These are phyloP conservation scores for Salvia rosmarinus DNA, from an alignment of 257 asterid species.

Conservation along the genomic window DNA sequence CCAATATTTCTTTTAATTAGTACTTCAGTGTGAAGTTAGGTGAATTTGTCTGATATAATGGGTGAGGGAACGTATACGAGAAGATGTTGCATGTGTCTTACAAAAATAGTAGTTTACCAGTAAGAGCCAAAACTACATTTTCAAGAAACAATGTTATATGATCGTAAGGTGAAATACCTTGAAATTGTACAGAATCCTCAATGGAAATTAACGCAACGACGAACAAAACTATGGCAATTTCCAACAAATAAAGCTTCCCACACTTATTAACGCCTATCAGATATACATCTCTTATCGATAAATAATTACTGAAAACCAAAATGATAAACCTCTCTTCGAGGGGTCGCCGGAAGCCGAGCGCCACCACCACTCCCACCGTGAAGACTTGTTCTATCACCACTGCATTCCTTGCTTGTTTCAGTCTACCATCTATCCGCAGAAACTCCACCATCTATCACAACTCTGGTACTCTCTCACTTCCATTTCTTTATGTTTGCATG, in stretches of 20 bases:
- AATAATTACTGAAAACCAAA: background rate
- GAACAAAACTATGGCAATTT: background rate
- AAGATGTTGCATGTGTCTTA: too few relatives aligned
- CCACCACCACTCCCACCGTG: background rate
- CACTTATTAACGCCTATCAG: background rate
- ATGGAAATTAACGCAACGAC: background rate
- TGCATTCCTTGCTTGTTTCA: conserved; percentile 19
- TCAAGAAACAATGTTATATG: conserved; percentile 4
- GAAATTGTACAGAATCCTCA: background rate
- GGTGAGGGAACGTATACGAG: too few relatives aligned
- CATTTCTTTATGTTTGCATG: too few relatives aligned
- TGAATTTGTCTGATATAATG: too few relatives aligned
- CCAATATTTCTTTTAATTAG: too few relatives aligned
- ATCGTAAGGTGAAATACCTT: background rate
- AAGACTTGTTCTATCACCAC: background rate
- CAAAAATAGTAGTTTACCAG: too few relatives aligned
- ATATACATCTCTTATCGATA: background rate
- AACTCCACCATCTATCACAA: conserved; percentile 28
- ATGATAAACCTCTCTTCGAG: background rate
- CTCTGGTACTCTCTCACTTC: too few relatives aligned
- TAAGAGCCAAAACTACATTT: conserved; percentile 19
- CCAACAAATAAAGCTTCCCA: background rate
- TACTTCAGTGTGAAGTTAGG: too few relatives aligned
- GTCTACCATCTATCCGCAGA: background rate
- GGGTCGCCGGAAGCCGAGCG: conserved; percentile 11